These are phyloP conservation scores for Trichocladium antarcticum DNA, from an alignment of 495 filamentous ascomycete species.

Conservation along the genomic window DNA sequence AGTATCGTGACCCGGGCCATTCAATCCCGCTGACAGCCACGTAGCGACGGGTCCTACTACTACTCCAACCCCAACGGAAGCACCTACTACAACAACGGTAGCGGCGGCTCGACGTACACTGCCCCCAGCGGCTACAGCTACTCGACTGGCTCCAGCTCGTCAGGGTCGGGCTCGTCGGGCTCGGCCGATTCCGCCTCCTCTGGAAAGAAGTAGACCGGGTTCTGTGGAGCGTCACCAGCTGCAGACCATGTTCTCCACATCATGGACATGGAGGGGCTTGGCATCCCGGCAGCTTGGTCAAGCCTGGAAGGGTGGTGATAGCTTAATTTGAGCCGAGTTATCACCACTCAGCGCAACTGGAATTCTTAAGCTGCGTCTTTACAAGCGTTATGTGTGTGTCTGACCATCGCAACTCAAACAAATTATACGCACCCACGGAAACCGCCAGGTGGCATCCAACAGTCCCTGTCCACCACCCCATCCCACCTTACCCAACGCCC, in stretches of 20 bases:
- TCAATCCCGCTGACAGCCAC: neutral
- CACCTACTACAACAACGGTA: slow-evolving; percentile 38
- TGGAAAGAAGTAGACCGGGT: neutral
- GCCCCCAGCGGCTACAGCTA: slow-evolving; percentile 23
- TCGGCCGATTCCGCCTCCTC: neutral
- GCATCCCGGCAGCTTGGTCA: too few species aligned
- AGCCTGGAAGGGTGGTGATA: too few species aligned
- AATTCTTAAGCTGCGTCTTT: too few species aligned
- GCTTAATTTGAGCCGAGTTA: too few species aligned
- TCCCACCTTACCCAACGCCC: neutral
- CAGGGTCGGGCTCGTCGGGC: slow-evolving; percentile 1
- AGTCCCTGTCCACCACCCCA: neutral
- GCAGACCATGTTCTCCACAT: too few species aligned
- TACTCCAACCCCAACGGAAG: slow-evolving; percentile 47
- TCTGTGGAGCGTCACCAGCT: too few species aligned
- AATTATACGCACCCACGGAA: too few species aligned
- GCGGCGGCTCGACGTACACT: slow-evolving; percentile 35
- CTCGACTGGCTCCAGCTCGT: slow-evolving; percentile 18
- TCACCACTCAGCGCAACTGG: too few species aligned
- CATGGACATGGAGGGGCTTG: too few species aligned
- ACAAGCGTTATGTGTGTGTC: too few species aligned
- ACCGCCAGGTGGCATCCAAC: too few species aligned
- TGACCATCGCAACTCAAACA: too few species aligned
- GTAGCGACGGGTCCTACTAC: slow-evolving; percentile 47
- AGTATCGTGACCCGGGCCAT: neutral